Evolutionary conservation across 495 filamentous ascomycete species (phyloP).

Genomic region (Daldinia caldariorum): DNA sequence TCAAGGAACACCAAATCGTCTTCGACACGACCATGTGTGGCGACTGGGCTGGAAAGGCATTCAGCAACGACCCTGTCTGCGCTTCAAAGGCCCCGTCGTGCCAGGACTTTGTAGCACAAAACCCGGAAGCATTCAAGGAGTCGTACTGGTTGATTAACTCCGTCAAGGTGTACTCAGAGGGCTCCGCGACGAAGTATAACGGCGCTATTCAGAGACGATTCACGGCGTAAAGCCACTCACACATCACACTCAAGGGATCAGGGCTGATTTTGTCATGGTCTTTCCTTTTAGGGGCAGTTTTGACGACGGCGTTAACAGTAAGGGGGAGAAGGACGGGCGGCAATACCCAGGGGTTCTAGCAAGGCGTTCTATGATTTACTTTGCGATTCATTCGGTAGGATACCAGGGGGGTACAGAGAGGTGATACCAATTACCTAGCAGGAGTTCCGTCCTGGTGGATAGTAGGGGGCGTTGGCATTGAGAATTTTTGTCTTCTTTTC

Average conservation of each 20-base stretch:
- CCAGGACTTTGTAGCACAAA: constrained; percentile 69
- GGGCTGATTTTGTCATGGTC: constrained; percentile 9
- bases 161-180: constrained; percentile 67
- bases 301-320: background rate
- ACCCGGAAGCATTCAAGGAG: constrained; percentile 67
- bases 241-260: constrained; percentile 4
- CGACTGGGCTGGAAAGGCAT: constrained; percentile 81
- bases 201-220: constrained; percentile 27
- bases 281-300: constrained; percentile 1
- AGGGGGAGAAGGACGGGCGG: background rate
- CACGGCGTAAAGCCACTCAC: constrained; percentile 26
- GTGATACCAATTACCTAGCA: background rate
- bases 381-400: background rate
- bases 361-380: constrained; percentile 5
- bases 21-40: constrained; percentile 91
- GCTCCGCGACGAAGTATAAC: constrained; percentile 15
- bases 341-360: background rate
- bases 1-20: constrained; percentile 77
- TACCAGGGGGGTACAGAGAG: background rate
- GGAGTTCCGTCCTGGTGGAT: constrained; percentile 8
- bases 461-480: background rate
- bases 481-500: constrained; percentile 26
- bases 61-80: constrained; percentile 54
- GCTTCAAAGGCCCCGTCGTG: constrained; percentile 61
- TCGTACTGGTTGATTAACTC: constrained; percentile 79